A percentile compares a stretch with the other conserved stretches of the same genome.
phyloP scores from a whole-genome alignment of 495 filamentous ascomycete genomes.

The Trichoderma virens region DNA sequence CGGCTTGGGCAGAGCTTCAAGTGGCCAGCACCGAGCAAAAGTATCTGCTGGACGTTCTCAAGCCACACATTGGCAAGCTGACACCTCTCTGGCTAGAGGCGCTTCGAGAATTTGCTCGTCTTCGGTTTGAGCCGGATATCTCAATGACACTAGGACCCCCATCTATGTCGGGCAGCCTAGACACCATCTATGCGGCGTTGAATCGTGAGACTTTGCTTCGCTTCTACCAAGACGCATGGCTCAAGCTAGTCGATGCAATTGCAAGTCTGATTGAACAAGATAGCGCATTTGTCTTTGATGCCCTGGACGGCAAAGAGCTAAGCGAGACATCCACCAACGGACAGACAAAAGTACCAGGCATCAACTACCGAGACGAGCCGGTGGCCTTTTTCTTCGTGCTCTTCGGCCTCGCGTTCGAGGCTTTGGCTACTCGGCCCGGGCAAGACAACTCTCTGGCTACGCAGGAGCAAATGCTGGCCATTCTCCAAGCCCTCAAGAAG shows the following conservation, averaged over 20 bases:
- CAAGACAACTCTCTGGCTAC: constrained; percentile 61
- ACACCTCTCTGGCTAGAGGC: constrained; percentile 93
- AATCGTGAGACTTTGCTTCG: constrained; percentile 89
- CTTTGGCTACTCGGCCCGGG: constrained; percentile 69
- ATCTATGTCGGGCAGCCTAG: constrained; percentile 68
- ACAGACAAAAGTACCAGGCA: constrained; percentile 52
- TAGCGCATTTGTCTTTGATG: constrained; percentile 94
- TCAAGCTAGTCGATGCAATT: constrained; percentile 94
- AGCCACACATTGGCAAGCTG: constrained; percentile 79
- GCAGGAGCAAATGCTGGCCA: constrained; percentile 77
- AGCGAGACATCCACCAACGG: constrained; percentile 43
- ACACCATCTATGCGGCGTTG: constrained; percentile 85
- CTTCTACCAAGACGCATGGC: constrained; percentile 97
- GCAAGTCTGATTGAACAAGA: constrained; percentile 96
- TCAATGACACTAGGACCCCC: constrained; percentile 74
- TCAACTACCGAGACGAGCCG: constrained; percentile 96
- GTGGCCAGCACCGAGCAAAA: constrained; percentile 90
- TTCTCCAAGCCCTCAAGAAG: constrained; percentile 86
- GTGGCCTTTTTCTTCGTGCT: constrained; percentile 99
- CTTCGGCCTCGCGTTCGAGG: constrained; percentile 93
- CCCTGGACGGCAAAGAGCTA: constrained; percentile 76
- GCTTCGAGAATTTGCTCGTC: constrained; percentile 82
- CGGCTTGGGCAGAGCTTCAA: constrained; percentile 98
- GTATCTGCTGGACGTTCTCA: constrained; percentile 81
- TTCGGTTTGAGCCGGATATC: constrained; percentile 95